Conservation (phyloP, 2,329 filamentous ascomycete genomes). For the Hypomyces rosellus region DNA sequence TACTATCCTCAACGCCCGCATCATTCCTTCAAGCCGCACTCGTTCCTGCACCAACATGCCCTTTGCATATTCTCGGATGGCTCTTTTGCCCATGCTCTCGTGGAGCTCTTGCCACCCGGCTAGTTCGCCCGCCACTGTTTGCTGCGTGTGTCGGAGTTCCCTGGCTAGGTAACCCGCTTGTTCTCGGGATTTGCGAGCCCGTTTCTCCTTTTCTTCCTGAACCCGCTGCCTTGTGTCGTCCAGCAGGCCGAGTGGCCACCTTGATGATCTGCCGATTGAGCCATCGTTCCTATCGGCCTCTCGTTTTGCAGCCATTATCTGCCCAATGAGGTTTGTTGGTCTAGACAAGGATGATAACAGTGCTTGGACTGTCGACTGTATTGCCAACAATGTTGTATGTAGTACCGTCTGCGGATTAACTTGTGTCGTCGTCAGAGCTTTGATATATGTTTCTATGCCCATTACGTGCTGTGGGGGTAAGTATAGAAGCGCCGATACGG, state of each 20-base stretch:
- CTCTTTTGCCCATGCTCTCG: constrained; percentile 66
- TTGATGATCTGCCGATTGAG: constrained; percentile 65
- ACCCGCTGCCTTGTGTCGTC: constrained; percentile 82
- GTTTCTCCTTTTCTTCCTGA: constrained; percentile 78
- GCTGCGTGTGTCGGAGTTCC: constrained; percentile 86
- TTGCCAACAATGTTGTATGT: constrained; percentile 68
- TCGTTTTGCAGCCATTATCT: constrained; percentile 68
- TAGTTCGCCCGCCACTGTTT: constrained; percentile 84
- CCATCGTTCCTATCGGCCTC: constrained; percentile 72
- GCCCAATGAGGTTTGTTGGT: constrained; percentile 69
- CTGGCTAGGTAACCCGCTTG: constrained; percentile 70
- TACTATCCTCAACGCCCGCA: constrained; percentile 65
- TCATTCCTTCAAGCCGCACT: constrained; percentile 72
- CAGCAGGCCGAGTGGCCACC: constrained; percentile 75
- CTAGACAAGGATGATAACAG: constrained; percentile 73
- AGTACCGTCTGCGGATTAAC: constrained; percentile 67
- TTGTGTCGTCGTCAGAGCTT: constrained; percentile 58
- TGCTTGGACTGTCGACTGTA: constrained; percentile 79
- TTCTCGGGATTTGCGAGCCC: constrained; percentile 60
- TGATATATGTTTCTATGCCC: constrained; percentile 68
- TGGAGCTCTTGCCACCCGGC: constrained; percentile 92
- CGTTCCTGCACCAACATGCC: constrained; percentile 75
- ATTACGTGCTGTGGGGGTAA: constrained; percentile 61
- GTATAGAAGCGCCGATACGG: constrained; percentile 53
- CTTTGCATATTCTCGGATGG: constrained; percentile 68